Evolutionary conservation across 495 filamentous ascomycete genomes (phyloP).

Genomic region (Penicillium dipodomyicola): DNA sequence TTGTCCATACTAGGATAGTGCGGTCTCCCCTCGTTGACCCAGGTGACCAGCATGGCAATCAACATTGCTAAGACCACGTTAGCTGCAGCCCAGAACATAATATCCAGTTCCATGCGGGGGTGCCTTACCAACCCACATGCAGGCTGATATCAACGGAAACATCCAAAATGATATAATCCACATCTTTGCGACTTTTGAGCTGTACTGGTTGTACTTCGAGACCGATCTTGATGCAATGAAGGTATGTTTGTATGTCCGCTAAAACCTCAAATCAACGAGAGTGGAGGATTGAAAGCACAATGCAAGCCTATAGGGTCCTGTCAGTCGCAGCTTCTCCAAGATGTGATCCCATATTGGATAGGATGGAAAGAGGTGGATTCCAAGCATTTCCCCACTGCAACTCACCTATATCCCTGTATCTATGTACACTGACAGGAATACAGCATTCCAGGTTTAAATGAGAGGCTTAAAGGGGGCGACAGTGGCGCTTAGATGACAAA

Average conservation of each 20-base stretch:
- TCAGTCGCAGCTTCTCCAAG: slow-evolving; percentile 6
- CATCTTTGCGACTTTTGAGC: slow-evolving; percentile 30
- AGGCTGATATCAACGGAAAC: slow-evolving; percentile 74
- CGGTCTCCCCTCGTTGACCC: slow-evolving; percentile 60
- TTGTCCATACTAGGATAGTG: slow-evolving; percentile 66
- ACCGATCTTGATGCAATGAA: background rate
- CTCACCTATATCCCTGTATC: slow-evolving; percentile 4
- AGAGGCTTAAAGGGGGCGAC: background rate
- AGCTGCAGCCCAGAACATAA: slow-evolving; percentile 1
- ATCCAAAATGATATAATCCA: slow-evolving; percentile 65
- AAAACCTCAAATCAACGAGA: background rate
- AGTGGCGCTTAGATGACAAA: slow-evolving; percentile 11
- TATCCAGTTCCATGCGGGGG: slow-evolving; percentile 26
- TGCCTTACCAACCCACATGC: slow-evolving; percentile 71
- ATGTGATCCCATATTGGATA: background rate
- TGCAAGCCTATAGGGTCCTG: background rate
- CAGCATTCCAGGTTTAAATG: background rate
- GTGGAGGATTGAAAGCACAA: background rate
- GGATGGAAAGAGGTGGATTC: background rate
- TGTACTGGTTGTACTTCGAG: background rate
- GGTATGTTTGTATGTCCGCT: background rate
- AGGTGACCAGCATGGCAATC: slow-evolving; percentile 65
- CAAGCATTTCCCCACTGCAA: background rate
- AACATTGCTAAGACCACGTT: slow-evolving; percentile 52
- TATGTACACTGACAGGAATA: slow-evolving; percentile 1